A percentile compares a stretch with the other conserved stretches of the same genome.
Conservation (phyloP, 1,284 basidiomycete genomes). For the Austroboletus novae-zelandiae region DNA sequence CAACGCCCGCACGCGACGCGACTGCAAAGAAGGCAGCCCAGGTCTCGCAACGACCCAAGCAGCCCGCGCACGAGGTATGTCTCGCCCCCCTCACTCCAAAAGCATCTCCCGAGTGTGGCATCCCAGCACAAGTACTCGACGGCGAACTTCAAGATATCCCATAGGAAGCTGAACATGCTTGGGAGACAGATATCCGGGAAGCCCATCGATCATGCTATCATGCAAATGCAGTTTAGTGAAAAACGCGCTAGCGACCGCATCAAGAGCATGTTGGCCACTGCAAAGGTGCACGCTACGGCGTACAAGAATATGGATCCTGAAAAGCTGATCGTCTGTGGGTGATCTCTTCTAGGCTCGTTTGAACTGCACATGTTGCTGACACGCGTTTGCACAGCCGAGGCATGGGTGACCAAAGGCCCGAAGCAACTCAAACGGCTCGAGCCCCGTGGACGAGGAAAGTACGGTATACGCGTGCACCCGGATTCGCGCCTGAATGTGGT, state of each 20-base stretch:
- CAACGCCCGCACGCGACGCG: conserved; percentile 3
- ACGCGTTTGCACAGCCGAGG: conserved; percentile 58
- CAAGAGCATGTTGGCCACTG: conserved; percentile 85
- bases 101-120: conserved; percentile 6
- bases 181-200: conserved; percentile 85
- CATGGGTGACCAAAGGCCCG: conserved; percentile 91
- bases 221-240: conserved; percentile 95
- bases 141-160: conserved; percentile 89
- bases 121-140: conserved; percentile 87
- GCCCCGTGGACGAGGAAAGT: conserved; percentile 81
- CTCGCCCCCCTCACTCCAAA: background rate
- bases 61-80: conserved; percentile 28
- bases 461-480: conserved; percentile 78
- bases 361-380: conserved; percentile 4
- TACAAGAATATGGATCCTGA: conserved; percentile 75
- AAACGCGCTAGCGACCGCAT: conserved; percentile 86
- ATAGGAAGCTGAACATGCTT: conserved; percentile 88
- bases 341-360: background rate
- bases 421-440: conserved; percentile 71
- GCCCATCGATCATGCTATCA: conserved; percentile 90
- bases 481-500: conserved; percentile 78
- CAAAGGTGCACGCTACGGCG: conserved; percentile 80
- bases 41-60: conserved; percentile 15
- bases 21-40: conserved; percentile 10
- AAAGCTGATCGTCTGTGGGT: conserved; percentile 78